Percentiles rank a stretch among this genome's conserved stretches.
Evolutionary conservation across 768 basidiomycete genomes (phyloP).

Genomic region (Lactifluus subvellereus): DNA sequence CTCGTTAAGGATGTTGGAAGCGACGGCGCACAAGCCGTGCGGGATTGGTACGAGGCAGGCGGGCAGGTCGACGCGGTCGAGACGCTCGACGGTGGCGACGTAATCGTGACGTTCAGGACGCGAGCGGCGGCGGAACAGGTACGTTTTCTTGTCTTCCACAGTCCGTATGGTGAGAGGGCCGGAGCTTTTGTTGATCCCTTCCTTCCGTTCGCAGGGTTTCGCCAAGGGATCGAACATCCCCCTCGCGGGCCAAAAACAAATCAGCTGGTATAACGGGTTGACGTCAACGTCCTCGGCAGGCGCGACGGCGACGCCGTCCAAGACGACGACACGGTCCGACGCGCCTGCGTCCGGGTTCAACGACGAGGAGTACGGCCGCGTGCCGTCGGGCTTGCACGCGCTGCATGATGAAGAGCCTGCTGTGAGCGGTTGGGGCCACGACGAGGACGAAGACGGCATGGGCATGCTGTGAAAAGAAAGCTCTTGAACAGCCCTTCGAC

Average conservation of each 20-base stretch:
- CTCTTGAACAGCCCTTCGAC: neutral
- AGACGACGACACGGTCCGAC: conserved; percentile 23
- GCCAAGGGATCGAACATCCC: conserved; percentile 67
- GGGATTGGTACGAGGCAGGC: conserved; percentile 79
- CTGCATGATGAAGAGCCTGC: conserved; percentile 28
- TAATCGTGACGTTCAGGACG: conserved; percentile 65
- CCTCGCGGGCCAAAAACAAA: conserved; percentile 54
- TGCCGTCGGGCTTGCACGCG: neutral
- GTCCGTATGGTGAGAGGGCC: neutral
- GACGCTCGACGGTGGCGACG: conserved; percentile 46
- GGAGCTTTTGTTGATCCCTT: neutral
- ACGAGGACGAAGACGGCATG: conserved; percentile 64
- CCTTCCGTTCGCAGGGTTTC: conserved; percentile 45
- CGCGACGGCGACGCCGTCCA: conserved; percentile 27
- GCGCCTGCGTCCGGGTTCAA: conserved; percentile 29
- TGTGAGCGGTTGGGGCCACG: conserved; percentile 67
- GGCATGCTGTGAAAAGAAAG: conserved; percentile 45
- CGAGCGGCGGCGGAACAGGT: conserved; percentile 77
- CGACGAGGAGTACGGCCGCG: conserved; percentile 49
- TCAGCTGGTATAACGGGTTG: conserved; percentile 55
- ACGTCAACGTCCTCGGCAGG: neutral
- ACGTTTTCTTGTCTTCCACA: conserved; percentile 22
- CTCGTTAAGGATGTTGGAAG: conserved; percentile 62
- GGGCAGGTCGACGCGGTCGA: conserved; percentile 69
- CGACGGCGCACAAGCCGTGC: conserved; percentile 52